A percentile compares a stretch with the other conserved stretches of the same genome.
Evolutionary conservation across 306 rosid genomes (phyloP).

Genomic region (Delonix regia): DNA sequence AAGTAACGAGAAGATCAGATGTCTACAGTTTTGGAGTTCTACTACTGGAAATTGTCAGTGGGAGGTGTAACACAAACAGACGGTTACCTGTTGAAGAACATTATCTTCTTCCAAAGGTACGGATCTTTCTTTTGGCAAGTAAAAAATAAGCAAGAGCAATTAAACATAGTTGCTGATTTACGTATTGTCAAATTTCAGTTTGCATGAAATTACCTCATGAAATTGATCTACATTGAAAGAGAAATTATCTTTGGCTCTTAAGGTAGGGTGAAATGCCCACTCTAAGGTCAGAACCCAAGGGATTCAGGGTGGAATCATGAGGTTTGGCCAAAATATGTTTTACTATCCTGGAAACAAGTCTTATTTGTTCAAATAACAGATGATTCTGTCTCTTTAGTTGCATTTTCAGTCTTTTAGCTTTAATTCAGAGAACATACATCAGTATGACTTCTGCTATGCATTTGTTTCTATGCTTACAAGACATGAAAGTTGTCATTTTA

Average conservation of each 20-base stretch:
- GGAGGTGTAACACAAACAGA: constrained; percentile 73
- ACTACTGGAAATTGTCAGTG: constrained; percentile 76
- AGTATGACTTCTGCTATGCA: neutral
- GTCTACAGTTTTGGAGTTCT: constrained; percentile 86
- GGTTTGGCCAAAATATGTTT: neutral
- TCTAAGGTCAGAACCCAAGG: neutral
- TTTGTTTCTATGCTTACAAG: neutral
- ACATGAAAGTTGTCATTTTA: neutral
- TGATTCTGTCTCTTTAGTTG: neutral
- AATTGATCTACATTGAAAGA: constrained; percentile 22
- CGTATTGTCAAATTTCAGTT: neutral
- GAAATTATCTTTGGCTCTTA: constrained; percentile 5
- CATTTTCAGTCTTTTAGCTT: constrained; percentile 14
- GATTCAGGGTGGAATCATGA: neutral
- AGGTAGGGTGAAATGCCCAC: constrained; percentile 12
- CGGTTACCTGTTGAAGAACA: constrained; percentile 64
- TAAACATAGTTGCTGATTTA: constrained; percentile 4
- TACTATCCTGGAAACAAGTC: constrained; percentile 2
- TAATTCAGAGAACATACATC: neutral
- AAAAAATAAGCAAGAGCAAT: constrained; percentile 3
- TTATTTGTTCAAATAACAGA: constrained; percentile 23
- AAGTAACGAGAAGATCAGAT: constrained; percentile 86
- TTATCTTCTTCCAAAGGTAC: constrained; percentile 78
- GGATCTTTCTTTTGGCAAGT: constrained; percentile 28
- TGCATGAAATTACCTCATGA: neutral